Conservation (phyloP, 1,139 yeast genomes). For the Yamadazyma spencermartinsiae region DNA sequence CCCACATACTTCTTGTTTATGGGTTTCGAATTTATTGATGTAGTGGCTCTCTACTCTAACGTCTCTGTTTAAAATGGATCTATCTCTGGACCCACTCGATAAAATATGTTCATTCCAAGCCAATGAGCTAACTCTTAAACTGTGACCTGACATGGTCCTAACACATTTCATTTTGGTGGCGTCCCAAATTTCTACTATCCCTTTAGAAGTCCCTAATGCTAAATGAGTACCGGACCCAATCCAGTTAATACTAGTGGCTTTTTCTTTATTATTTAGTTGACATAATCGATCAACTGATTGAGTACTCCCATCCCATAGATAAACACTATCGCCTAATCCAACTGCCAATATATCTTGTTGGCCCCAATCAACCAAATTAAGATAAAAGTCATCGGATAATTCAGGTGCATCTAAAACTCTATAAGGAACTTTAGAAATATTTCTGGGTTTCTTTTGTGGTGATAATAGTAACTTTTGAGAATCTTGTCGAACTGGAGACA, state of each 20-base stretch:
- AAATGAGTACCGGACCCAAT: constrained; percentile 91
- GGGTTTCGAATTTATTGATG: constrained; percentile 68
- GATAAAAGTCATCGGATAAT: constrained; percentile 87
- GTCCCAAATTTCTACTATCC: constrained; percentile 94
- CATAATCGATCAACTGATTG: constrained; percentile 85
- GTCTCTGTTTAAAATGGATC: constrained; percentile 83
- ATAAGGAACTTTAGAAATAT: constrained; percentile 83
- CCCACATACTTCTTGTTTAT: constrained; percentile 96
- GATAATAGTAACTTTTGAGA: constrained; percentile 76
- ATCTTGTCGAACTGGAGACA: constrained; percentile 88
- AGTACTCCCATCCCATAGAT: constrained; percentile 86
- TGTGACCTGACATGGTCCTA: constrained; percentile 91
- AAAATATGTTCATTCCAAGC: constrained; percentile 94
- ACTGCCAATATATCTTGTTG: constrained; percentile 86
- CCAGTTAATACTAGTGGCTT: constrained; percentile 87
- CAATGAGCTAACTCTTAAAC: constrained; percentile 77
- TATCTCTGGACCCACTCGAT: constrained; percentile 85
- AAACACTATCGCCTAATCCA: constrained; percentile 85
- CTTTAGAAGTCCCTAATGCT: constrained; percentile 87
- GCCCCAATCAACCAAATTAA: constrained; percentile 95
- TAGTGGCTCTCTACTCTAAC: constrained; percentile 86
- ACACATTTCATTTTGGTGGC: constrained; percentile 82
- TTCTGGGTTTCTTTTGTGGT: constrained; percentile 78
- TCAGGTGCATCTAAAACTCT: constrained; percentile 97
- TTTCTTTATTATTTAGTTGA: constrained; percentile 61